Percentiles rank a stretch among this genome's conserved stretches.
Conservation (phyloP, 805 yeast species). For the Zygoascus flipseniorum region DNA sequence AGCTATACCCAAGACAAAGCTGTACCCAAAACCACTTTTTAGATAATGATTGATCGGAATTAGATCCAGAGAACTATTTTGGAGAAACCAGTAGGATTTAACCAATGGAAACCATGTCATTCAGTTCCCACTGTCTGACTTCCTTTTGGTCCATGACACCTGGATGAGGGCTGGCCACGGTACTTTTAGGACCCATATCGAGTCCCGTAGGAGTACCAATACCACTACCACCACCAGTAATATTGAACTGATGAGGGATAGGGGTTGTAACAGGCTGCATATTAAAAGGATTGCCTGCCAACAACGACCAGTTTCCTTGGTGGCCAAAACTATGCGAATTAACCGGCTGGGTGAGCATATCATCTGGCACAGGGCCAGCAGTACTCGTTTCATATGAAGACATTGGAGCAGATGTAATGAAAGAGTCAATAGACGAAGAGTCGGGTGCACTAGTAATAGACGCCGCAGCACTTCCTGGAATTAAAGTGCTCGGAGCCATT, state of each 20-base stretch:
- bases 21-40: not conserved
- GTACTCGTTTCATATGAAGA: not conserved
- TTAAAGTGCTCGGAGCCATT: not conserved
- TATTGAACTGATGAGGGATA: not conserved
- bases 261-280: slow-evolving; percentile 2
- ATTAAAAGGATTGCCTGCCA: slow-evolving; percentile 3
- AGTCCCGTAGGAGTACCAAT: not conserved
- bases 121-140: not conserved
- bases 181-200: not conserved
- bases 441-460: slow-evolving; percentile 1
- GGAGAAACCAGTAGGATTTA: not conserved
- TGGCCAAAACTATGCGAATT: not conserved
- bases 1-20: not conserved
- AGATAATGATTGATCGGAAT: not conserved
- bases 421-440: not conserved
- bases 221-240: not conserved
- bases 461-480: slow-evolving; percentile 1
- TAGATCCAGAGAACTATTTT: too few relatives aligned
- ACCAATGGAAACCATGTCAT: not conserved
- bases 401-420: slow-evolving; percentile 1
- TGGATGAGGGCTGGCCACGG: not conserved
- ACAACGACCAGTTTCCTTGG: not conserved
- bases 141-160: not conserved
- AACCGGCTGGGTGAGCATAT: not conserved
- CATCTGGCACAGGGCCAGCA: not conserved